Base-by-base conservation (phyloP, 2,329 filamentous ascomycete genomes). In the Penicillium concentricum region DNA sequence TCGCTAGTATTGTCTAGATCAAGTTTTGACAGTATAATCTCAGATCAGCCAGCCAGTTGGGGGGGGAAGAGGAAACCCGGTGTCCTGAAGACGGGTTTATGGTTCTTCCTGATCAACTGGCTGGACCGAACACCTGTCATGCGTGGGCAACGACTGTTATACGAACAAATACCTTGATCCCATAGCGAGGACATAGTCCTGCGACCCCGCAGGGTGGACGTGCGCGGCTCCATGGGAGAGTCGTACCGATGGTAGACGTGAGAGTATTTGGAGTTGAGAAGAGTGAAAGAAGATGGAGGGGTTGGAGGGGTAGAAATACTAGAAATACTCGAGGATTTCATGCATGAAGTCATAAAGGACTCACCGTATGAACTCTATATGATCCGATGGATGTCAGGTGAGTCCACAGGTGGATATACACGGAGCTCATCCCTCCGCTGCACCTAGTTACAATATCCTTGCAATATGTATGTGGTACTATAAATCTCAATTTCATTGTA, bases 1-100 rank as follows among this genome's bases (percentile, higher is more conserved):
- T 87, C 88, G 88, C 88, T 89, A 87, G 87, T 82, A 89, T 90
- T 89, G 87, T 87, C 85, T 86, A 89, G 87, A 89, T 90, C 87
- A 90, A 90, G 87, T 91, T 90, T 82, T 79, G 78, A 82, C 86
- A 87, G 87, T 89, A 87, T 88, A 78, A 83, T 89, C 86, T 89
- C 86, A 89, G 86, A 87, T 79, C 79, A 69, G 70, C 62, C 66
- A 60, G 54, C 39, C 52, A 47, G 30, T 72, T 73, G 66, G 67
- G 63, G 66, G 67, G 63, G 66, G 28, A 44, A 15, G 18, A 34
- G 28, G 41, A 28, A 28, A n/a, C 48, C 48, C 1, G 16, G 12
- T 5, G 8, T 22, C 32, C 22, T 18, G 26, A 1, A 28, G 9
- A n/a, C 18, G 26, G 28, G 20, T 18, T 44, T 51, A n/a, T 24